These are phyloP conservation scores for Dillenia suffruticosa DNA, from an alignment of 164 flowering plant genomes.

Conservation along the genomic window DNA sequence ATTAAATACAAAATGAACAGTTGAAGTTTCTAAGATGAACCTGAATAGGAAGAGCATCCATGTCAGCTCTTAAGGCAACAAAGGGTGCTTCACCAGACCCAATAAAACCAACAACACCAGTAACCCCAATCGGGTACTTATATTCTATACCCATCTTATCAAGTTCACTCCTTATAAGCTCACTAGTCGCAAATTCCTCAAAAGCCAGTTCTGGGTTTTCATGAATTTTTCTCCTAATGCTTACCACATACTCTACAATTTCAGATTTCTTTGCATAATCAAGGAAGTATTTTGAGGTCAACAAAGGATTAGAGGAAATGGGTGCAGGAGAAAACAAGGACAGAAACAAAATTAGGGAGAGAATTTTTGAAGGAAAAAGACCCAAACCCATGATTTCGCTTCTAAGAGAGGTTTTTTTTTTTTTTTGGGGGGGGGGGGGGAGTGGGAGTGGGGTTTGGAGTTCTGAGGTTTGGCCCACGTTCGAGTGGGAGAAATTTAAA, in stretches of 20 bases:
- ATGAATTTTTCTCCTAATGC: constrained; percentile 61
- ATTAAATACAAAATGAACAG: no score
- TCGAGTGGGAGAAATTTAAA: no score
- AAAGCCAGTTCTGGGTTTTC: constrained; percentile 78
- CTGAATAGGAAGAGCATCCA: constrained; percentile 97
- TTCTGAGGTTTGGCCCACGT: no score
- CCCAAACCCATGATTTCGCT: no score
- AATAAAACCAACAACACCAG: constrained; percentile 62
- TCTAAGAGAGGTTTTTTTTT: no score
- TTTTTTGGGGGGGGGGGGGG: no score
- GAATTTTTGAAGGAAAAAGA: no score
- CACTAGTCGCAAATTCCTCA: constrained; percentile 62
- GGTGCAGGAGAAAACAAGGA: no score
- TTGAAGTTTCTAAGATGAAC: constrained; percentile 15
- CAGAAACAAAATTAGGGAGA: no score
- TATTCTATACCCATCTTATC: constrained; percentile 50
- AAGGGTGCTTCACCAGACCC: constrained; percentile 79
- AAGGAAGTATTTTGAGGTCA: no score
- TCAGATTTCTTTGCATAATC: constrained; percentile 32
- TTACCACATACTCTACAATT: constrained; percentile 44
- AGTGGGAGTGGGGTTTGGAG: no score
- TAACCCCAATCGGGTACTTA: constrained; percentile 48
- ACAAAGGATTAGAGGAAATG: no score
- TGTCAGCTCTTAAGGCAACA: constrained; percentile 84
- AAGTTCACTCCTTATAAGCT: constrained; percentile 52